These are phyloP conservation scores for Tolypocladium endophyticum DNA, from an alignment of 2,329 filamentous ascomycete species.

Conservation along the genomic window DNA sequence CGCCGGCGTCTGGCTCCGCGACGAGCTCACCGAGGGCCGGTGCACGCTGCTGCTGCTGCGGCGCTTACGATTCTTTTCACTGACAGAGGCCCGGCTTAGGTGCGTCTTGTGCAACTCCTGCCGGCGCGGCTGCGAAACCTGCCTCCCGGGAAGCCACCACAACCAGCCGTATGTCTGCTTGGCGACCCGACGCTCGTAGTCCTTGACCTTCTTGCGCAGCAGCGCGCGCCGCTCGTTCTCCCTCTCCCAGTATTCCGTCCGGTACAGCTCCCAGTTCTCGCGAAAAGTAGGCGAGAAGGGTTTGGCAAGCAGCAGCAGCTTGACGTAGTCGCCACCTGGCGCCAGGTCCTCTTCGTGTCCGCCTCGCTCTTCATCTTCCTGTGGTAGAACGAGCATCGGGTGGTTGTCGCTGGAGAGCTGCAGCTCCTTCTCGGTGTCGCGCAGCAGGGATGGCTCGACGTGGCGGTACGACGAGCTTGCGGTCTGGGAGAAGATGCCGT, in stretches of 20 bases:
- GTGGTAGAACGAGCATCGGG: constrained; percentile 29
- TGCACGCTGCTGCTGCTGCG: constrained; percentile 44
- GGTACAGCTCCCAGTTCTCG: constrained; percentile 93
- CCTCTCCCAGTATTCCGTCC: constrained; percentile 90
- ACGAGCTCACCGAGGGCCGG: constrained; percentile 40
- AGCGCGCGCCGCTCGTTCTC: constrained; percentile 82
- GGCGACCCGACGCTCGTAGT: constrained; percentile 56
- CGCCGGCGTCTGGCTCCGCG: constrained; percentile 37
- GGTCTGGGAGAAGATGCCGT: constrained; percentile 58
- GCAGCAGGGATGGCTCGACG: constrained; percentile 55
- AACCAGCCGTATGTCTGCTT: constrained; percentile 62
- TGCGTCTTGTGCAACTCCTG: constrained; percentile 26
- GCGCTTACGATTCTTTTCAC: constrained; percentile 35
- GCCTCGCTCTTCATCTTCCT: constrained; percentile 49
- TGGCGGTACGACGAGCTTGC: constrained; percentile 64
- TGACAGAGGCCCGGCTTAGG: constrained; percentile 28
- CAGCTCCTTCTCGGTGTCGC: constrained; percentile 50
- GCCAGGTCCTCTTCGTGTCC: constrained; percentile 85
- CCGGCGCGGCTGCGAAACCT: constrained; percentile 20
- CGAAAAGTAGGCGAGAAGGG: constrained; percentile 90
- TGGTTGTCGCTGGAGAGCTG: constrained; percentile 32
- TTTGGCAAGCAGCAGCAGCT: constrained; percentile 82
- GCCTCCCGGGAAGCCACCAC: constrained; percentile 73
- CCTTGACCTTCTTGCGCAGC: constrained; percentile 58
- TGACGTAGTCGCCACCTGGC: constrained; percentile 82